Percentiles rank a stretch among this genome's conserved stretches.
Conservation (phyloP, 2,329 filamentous ascomycete genomes). For the Fusarium pseudograminearum region DNA sequence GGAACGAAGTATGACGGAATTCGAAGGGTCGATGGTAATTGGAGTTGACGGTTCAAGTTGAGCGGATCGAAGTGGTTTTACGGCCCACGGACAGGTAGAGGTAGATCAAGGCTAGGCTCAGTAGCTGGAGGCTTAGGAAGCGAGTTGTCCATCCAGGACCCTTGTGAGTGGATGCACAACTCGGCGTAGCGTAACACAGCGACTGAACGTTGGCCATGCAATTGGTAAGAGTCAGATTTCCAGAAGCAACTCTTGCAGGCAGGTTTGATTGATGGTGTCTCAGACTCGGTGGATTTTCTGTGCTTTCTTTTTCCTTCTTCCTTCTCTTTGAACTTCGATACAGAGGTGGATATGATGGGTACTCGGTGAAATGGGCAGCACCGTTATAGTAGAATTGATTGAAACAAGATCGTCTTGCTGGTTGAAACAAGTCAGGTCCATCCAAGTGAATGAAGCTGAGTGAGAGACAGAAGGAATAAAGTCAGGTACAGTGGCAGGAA, state of each 20-base stretch:
- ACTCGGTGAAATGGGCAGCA: not conserved
- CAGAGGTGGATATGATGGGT: not conserved
- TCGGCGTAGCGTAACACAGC: conserved; percentile 7
- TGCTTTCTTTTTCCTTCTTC: not conserved
- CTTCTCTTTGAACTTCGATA: not conserved
- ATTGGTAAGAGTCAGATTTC: conserved; percentile 22
- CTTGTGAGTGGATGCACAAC: conserved; percentile 37
- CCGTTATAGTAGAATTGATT: not conserved
- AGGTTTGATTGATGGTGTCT: conserved; percentile 1
- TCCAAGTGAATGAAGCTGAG: not conserved
- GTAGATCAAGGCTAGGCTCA: conserved; percentile 41
- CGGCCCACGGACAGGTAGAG: conserved; percentile 39
- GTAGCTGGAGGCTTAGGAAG: conserved; percentile 39
- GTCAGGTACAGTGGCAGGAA: not conserved
- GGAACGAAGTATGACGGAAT: conserved; percentile 1
- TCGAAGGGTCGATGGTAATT: conserved; percentile 26
- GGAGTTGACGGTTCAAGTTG: conserved; percentile 41
- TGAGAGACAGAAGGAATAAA: conserved; percentile 27
- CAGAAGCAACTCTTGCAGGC: conserved; percentile 21
- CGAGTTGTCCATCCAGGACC: conserved; percentile 47
- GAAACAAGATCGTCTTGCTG: conserved; percentile 1
- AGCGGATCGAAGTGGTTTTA: conserved; percentile 47
- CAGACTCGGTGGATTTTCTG: not conserved
- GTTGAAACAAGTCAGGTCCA: conserved; percentile 12
- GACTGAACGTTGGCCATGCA: conserved; percentile 14